A percentile compares a stretch with the other conserved stretches of the same genome.
Conservation (phyloP, 176 grass and related monocot genomes). For the Saccharum spontaneum region DNA sequence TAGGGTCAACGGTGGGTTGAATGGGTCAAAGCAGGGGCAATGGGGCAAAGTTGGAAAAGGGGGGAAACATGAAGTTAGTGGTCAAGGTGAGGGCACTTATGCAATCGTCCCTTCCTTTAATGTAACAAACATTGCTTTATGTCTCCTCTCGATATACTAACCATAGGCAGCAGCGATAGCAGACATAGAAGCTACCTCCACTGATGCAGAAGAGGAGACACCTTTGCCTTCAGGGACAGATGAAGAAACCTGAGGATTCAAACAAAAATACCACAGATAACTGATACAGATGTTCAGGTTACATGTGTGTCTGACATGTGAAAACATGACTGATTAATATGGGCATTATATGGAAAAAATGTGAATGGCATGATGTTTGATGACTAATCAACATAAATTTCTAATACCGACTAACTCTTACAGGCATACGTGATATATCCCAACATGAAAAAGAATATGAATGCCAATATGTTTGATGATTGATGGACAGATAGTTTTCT, state of each 20-base stretch:
- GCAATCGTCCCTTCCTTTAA: neutral
- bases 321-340: neutral
- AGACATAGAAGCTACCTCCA: constrained; percentile 93
- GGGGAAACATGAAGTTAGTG: neutral
- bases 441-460: neutral
- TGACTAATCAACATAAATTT: neutral
- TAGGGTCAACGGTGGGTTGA: neutral
- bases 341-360: neutral
- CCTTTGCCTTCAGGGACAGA: constrained; percentile 99
- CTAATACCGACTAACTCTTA: neutral
- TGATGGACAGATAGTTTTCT: neutral
- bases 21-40: neutral
- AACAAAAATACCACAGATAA: constrained; percentile 10
- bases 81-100: neutral
- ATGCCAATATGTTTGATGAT: neutral
- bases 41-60: neutral
- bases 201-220: constrained; percentile 97
- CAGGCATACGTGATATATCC: neutral
- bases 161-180: constrained; percentile 85
- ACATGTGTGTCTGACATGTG: neutral
- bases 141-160: constrained; percentile 29
- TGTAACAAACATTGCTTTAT: neutral
- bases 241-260: constrained; percentile 73
- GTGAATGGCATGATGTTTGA: neutral
- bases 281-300: neutral